Evolutionary conservation across 192 early-diverging fungal species (phyloP), one percentile per base, ranked within the genome.

Genomic region (Backusella liffmaniae): DNA sequence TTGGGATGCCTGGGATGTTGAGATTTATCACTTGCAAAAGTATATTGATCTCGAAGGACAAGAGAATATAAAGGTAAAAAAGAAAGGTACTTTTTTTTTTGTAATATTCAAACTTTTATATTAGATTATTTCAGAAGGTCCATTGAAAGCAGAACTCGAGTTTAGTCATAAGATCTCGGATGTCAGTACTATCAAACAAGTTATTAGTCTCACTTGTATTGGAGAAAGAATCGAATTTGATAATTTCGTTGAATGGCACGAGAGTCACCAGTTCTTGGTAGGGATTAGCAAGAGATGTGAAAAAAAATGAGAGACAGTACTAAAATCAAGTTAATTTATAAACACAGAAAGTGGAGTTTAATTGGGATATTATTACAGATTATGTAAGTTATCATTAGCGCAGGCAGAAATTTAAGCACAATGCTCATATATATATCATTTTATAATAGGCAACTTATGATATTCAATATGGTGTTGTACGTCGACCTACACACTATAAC

Each of bases 1-100:
- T 67, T 90, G 88, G 88, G 85, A 88, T 75, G 84, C 84, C 6
- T 85, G 84, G 84, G 83, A 84, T 77, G 94, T 98, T 32, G 97
- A 99, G 80, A 91, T 99, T 26, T 99, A 99, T 83, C 96, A 96
- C 78, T 84, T 95, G 18, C 94, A 98, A 77, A 99, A 96, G 81
- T 89, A 87, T 35, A 82, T 79, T 37, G 87, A 89, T 59, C 36
- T 83, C 21, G 87, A 89, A 9, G 77, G 68, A 10, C 81, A 84
- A 15, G 89, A 93, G 6, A 73, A 77, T 8, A 73, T 90, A 5
- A 78, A 84, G 69, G 86, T 85, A 75, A 67, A 73, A 18, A 62
- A 5, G 32, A 44, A 44, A 44, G 15, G 15, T 18, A 8, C 23
- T 16, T 34, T 32, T 18, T 34, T 1, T 46, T 39, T 44, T 53